Percentiles rank a stretch among this genome's conserved stretches.
These are phyloP conservation scores for Fusarium fracticaudum DNA, from an alignment of 2,329 filamentous ascomycete species.

Conservation along the genomic window DNA sequence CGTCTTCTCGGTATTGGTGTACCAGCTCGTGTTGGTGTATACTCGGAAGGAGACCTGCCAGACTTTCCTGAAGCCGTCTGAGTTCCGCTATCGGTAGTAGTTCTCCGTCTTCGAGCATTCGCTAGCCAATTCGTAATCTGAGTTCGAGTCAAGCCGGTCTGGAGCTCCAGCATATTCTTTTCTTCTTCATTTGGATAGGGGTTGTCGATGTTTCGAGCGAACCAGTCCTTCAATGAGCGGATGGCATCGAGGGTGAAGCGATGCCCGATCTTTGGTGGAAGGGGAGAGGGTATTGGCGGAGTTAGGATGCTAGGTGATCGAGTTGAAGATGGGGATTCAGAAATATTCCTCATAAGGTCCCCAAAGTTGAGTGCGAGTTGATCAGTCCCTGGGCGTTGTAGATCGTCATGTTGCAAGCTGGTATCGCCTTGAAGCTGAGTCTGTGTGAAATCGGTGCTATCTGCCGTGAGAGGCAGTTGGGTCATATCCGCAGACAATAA, in stretches of 20 bases:
- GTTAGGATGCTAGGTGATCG: not conserved
- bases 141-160: slow-evolving; percentile 78
- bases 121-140: slow-evolving; percentile 91
- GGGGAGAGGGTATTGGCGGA: not conserved
- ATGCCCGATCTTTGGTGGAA: slow-evolving; percentile 23
- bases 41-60: not conserved
- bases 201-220: slow-evolving; percentile 76
- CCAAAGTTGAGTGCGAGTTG: not conserved
- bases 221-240: slow-evolving; percentile 77
- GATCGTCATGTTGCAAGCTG: not conserved
- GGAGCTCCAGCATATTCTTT: slow-evolving; percentile 75
- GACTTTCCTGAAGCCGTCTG: not conserved
- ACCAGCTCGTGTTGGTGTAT: slow-evolving; percentile 64
- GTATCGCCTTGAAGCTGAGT: not conserved
- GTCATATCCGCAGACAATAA: not conserved
- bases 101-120: slow-evolving; percentile 78
- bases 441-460: not conserved
- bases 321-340: not conserved
- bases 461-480: not conserved
- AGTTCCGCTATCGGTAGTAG: slow-evolving; percentile 61
- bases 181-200: slow-evolving; percentile 87
- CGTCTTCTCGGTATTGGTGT: slow-evolving; percentile 43
- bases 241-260: slow-evolving; percentile 23
- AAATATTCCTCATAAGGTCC: not conserved
- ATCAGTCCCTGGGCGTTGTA: not conserved